A percentile compares a stretch with the other conserved stretches of the same genome.
Evolutionary conservation across 495 filamentous ascomycete species (phyloP).

Genomic region (Polyplosphaeria fusca): DNA sequence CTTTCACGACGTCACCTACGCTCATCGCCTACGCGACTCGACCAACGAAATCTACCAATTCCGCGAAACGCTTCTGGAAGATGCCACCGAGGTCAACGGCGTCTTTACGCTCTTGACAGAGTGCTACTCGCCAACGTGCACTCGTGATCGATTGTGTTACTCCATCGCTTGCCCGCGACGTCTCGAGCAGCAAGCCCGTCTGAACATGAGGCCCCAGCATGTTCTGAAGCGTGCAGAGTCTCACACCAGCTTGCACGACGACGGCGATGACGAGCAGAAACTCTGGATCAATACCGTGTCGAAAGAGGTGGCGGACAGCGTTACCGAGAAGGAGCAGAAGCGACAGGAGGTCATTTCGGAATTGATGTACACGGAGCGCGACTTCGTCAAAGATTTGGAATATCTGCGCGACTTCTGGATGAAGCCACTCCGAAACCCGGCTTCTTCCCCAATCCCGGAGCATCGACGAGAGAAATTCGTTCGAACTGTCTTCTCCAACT

Average conservation of each 20-base stretch:
- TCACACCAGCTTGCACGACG: constrained; percentile 74
- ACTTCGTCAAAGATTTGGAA: constrained; percentile 99
- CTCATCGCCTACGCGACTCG: constrained; percentile 90
- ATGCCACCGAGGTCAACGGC: constrained; percentile 85
- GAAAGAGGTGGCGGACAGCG: constrained; percentile 86
- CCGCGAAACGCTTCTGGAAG: constrained; percentile 85
- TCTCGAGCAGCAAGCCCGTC: constrained; percentile 87
- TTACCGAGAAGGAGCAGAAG: constrained; percentile 90
- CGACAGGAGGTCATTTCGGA: constrained; percentile 97
- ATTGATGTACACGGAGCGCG: constrained; percentile 96
- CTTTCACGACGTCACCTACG: constrained; percentile 99
- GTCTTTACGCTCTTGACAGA: constrained; percentile 95
- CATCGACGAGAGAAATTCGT: constrained; percentile 86
- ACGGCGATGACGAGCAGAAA: constrained; percentile 92
- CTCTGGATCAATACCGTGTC: constrained; percentile 99
- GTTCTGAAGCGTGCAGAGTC: constrained; percentile 81
- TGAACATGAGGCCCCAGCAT: constrained; percentile 88
- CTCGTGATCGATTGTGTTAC: constrained; percentile 89
- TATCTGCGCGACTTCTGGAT: constrained; percentile 99
- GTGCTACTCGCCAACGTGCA: constrained; percentile 98
- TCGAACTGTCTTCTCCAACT: constrained; percentile 91
- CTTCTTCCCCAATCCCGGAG: constrained; percentile 81
- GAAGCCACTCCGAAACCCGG: constrained; percentile 73
- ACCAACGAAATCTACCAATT: constrained; percentile 93
- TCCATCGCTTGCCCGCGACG: constrained; percentile 95